These are phyloP conservation scores for Onygenales sp. DNA, from an alignment of 2,329 filamentous ascomycete genomes.

Conservation along the genomic window DNA sequence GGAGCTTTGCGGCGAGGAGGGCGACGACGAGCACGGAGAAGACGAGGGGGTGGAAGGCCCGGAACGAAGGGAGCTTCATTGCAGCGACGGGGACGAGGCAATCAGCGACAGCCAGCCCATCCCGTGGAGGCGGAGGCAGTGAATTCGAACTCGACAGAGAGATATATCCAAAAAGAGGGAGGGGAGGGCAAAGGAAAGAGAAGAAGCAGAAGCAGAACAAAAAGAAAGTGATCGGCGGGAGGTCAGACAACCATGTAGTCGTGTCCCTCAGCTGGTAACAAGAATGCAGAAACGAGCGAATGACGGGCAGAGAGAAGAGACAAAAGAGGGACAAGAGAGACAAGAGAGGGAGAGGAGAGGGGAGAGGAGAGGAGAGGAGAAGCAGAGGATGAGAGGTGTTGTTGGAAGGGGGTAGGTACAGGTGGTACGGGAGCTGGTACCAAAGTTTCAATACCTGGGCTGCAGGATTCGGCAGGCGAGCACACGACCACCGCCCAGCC, in stretches of 20 bases:
- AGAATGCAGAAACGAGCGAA: no score
- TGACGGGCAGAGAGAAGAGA: background rate
- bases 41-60: slow-evolving; percentile 16
- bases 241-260: no score
- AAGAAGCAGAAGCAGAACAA: background rate
- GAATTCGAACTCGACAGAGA: background rate
- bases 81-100: slow-evolving; percentile 1
- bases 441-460: no score
- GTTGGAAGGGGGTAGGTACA: no score
- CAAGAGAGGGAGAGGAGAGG: background rate
- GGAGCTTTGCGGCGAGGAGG: slow-evolving; percentile 17
- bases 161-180: background rate
- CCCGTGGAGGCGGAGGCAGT: slow-evolving; percentile 1
- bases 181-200: background rate
- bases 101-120: slow-evolving; percentile 5
- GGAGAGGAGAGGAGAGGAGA: background rate
- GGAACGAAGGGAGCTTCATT: slow-evolving; percentile 17
- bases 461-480: no score
- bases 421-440: no score
- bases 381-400: background rate
- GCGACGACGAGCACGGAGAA: slow-evolving; percentile 20
- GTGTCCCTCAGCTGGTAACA: no score
- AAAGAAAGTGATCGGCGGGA: background rate
- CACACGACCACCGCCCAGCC: no score
- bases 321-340: background rate